A percentile compares a stretch with the other conserved stretches of the same genome.
Evolutionary conservation across 1,284 basidiomycete genomes (phyloP).

Genomic region (Pseudozyma hubeiensis): DNA sequence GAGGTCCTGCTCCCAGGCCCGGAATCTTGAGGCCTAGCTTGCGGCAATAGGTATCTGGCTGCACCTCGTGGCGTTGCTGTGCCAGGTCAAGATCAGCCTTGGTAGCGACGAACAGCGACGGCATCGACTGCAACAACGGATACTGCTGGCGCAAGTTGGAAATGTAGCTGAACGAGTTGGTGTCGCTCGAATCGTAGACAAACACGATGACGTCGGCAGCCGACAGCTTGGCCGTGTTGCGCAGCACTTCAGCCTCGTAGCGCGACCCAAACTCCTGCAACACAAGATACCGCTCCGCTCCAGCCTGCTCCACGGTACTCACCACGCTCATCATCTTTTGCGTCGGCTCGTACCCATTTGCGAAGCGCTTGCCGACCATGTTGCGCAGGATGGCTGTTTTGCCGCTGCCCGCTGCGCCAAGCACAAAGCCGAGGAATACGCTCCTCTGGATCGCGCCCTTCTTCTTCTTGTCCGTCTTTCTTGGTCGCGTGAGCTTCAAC

Average conservation of each 20-base stretch:
- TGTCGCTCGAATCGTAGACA: conserved; percentile 97
- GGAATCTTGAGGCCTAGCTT: conserved; percentile 65
- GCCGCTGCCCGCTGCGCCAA: conserved; percentile 94
- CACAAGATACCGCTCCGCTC: conserved; percentile 91
- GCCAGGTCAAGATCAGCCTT: conserved; percentile 97
- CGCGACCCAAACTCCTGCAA: conserved; percentile 88
- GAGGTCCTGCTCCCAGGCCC: conserved; percentile 59
- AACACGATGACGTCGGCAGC: conserved; percentile 93
- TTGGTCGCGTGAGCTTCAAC: conserved; percentile 71
- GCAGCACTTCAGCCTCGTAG: conserved; percentile 89
- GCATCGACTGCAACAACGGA: conserved; percentile 85
- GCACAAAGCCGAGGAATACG: conserved; percentile 78
- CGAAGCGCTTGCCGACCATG: conserved; percentile 81
- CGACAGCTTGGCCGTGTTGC: conserved; percentile 89
- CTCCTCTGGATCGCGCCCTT: conserved; percentile 70
- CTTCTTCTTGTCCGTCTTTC: conserved; percentile 78
- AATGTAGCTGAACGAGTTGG: conserved; percentile 98
- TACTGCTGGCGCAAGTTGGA: conserved; percentile 95
- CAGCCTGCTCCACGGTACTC: conserved; percentile 92
- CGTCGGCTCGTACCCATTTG: conserved; percentile 80
- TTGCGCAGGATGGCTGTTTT: conserved; percentile 88
- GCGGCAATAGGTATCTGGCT: conserved; percentile 87
- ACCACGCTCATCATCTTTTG: conserved; percentile 91
- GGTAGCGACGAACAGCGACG: conserved; percentile 96
- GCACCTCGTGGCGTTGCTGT: conserved; percentile 85